Evolutionary conservation across 257 asterid species (phyloP), one percentile per base, ranked within the genome.

Genomic region (Lantana camara): DNA sequence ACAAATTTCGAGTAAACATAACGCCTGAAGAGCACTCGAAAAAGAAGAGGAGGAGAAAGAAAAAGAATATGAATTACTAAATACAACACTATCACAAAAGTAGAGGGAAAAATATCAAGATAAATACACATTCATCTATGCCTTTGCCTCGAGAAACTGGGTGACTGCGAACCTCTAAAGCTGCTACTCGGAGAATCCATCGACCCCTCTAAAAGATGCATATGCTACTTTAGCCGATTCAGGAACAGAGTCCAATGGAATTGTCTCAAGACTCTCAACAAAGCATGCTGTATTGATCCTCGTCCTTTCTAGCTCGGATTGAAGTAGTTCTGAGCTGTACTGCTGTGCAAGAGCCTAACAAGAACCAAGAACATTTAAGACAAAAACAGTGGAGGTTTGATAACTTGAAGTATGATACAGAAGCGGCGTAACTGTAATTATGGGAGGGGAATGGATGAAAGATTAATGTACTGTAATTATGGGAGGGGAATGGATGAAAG

Each of bases 171-270:
- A 64, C 80, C 80, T 79, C 93, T 80, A 63, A 48, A 75, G 67
- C 54, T 82, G 69, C 83, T 74, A 81, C 84, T 80, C n/a, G 97
- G 96, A 61, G 95, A 84, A 72, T 82, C 90, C 76, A 72, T 67
- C 7, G 91, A 70, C 51, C n/a, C 89, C 96, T 69, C 95, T 78
- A 44, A 88, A 94, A 19, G 99, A 93, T 64, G 99, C 99, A 68
- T 88, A 94, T 10, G 99, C 96, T 53, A 95, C 97, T 84, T 90
- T 94, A 11, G 97, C 99, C 11, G 97, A 88, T 79, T 90, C 97
- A 10, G 99, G 96, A 51, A 90, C 88, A 0, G 95, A 78, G 68
- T 85, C 97, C 64, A 87, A 65, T 5, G 97, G 82, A 37, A 90
- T 83, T 0, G 95, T 75, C 74, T 90, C n/a, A n/a, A n/a, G n/a